Percentiles rank a stretch among this genome's conserved stretches.
These are phyloP conservation scores for Cadophora luteo-olivacea DNA, from an alignment of 2,329 filamentous ascomycete species.

Conservation along the genomic window DNA sequence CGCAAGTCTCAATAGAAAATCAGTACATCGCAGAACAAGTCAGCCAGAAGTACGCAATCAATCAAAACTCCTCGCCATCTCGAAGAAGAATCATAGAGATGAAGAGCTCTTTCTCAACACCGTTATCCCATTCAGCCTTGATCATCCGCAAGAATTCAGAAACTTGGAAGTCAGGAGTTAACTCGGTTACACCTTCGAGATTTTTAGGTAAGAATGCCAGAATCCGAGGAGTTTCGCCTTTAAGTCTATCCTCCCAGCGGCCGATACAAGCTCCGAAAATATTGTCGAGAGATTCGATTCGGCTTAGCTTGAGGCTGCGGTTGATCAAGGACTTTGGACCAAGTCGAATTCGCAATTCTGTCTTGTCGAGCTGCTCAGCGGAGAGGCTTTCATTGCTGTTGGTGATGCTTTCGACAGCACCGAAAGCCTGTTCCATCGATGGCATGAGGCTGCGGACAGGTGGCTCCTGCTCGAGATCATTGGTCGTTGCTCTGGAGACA, in stretches of 20 bases:
- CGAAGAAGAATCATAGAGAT: background rate
- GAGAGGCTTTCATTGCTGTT: background rate
- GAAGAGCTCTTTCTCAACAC: background rate
- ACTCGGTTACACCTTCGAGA: conserved; percentile 1
- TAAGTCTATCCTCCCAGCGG: conserved; percentile 6
- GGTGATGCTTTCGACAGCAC: background rate
- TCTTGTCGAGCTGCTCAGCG: background rate
- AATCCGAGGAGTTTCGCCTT: conserved; percentile 4
- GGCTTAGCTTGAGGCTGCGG: background rate
- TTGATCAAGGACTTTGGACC: background rate
- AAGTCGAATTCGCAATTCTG: background rate
- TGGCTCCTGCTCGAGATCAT: background rate
- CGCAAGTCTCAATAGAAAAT: background rate
- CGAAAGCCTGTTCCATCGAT: background rate
- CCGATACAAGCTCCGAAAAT: background rate
- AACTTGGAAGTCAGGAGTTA: background rate
- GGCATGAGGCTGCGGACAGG: background rate
- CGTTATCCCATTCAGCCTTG: background rate
- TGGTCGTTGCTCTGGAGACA: no score
- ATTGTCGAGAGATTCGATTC: background rate
- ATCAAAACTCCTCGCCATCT: conserved; percentile 2
- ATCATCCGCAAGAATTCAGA: background rate
- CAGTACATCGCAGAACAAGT: background rate
- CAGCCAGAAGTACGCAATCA: background rate
- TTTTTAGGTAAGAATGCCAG: background rate